These are phyloP conservation scores for Annulohypoxylon maeteangense DNA, from an alignment of 495 filamentous ascomycete genomes.

Conservation along the genomic window DNA sequence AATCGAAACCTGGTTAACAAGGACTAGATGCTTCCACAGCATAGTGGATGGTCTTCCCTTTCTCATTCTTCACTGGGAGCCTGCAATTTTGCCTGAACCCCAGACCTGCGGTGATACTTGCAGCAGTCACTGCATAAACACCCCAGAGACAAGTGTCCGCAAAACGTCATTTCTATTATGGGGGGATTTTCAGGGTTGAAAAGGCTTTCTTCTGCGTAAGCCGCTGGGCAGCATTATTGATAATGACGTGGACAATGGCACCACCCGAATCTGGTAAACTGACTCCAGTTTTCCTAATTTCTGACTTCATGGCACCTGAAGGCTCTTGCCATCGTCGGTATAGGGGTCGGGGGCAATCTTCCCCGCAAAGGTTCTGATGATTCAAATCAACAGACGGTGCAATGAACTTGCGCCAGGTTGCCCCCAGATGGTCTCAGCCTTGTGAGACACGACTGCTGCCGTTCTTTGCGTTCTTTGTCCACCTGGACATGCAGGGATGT, in stretches of 20 bases:
- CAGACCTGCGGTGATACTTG: slow-evolving; percentile 18
- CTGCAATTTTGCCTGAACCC: slow-evolving; percentile 16
- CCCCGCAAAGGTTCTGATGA: slow-evolving; percentile 29
- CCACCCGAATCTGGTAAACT: slow-evolving; percentile 24
- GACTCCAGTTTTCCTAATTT: slow-evolving; percentile 24
- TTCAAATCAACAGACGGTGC: slow-evolving; percentile 25
- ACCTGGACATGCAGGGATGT: slow-evolving; percentile 42
- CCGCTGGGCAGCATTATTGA: slow-evolving; percentile 23
- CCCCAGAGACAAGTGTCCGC: slow-evolving; percentile 23
- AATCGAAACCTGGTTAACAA: slow-evolving; percentile 28
- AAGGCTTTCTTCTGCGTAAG: slow-evolving; percentile 21
- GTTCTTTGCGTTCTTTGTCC: slow-evolving; percentile 24
- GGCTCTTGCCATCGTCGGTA: background rate
- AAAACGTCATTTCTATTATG: slow-evolving; percentile 27
- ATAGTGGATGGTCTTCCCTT: background rate
- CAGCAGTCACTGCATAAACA: slow-evolving; percentile 32
- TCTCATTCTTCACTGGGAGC: slow-evolving; percentile 23
- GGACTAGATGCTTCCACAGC: slow-evolving; percentile 9
- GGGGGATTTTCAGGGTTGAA: slow-evolving; percentile 16
- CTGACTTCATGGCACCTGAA: slow-evolving; percentile 18
- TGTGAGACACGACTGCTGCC: slow-evolving; percentile 39
- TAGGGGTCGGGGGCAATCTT: slow-evolving; percentile 20
- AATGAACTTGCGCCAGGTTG: slow-evolving; percentile 31
- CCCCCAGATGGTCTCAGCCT: slow-evolving; percentile 40
- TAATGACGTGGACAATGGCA: slow-evolving; percentile 34